Evolutionary conservation across 176 grass and related monocot species (phyloP).

Genomic region (Panicum miliaceum): DNA sequence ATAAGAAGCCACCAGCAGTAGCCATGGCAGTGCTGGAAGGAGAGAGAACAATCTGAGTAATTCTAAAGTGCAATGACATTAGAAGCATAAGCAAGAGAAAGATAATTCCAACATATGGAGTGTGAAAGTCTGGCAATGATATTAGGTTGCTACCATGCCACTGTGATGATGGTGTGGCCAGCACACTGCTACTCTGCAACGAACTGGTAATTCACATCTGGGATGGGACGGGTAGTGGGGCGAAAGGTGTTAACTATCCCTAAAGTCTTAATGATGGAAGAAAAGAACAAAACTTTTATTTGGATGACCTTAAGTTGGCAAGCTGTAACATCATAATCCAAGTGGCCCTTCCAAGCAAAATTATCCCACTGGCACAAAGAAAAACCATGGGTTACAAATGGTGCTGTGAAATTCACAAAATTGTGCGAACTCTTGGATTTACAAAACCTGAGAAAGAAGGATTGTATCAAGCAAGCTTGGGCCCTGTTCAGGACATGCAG

Average conservation of each 20-base stretch:
- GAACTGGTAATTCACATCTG: neutral
- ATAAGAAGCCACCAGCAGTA: neutral
- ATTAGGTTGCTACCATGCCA: neutral
- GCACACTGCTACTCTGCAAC: neutral
- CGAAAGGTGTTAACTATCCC: neutral
- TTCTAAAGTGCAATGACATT: neutral
- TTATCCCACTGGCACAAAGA: slow-evolving; percentile 60
- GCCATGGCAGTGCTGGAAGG: neutral
- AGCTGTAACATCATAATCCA: slow-evolving; percentile 69
- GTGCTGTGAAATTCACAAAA: slow-evolving; percentile 7
- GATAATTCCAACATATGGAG: neutral
- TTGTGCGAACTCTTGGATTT: neutral
- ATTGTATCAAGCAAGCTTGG: slow-evolving; percentile 63
- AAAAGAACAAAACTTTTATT: neutral
- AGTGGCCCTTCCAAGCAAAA: slow-evolving; percentile 44
- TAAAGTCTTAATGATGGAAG: neutral
- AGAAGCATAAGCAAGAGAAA: neutral
- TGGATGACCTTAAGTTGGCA: slow-evolving; percentile 65
- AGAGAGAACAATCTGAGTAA: slow-evolving; percentile 17
- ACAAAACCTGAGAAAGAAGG: slow-evolving; percentile 63
- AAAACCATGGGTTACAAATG: slow-evolving; percentile 31
- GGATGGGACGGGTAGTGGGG: neutral
- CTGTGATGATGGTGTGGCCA: neutral
- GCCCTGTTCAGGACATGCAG: slow-evolving; percentile 14
- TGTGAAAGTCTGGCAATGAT: neutral